Evolutionary conservation across 2,329 filamentous ascomycete species (phyloP).

Genomic region (Dothistroma septosporum): DNA sequence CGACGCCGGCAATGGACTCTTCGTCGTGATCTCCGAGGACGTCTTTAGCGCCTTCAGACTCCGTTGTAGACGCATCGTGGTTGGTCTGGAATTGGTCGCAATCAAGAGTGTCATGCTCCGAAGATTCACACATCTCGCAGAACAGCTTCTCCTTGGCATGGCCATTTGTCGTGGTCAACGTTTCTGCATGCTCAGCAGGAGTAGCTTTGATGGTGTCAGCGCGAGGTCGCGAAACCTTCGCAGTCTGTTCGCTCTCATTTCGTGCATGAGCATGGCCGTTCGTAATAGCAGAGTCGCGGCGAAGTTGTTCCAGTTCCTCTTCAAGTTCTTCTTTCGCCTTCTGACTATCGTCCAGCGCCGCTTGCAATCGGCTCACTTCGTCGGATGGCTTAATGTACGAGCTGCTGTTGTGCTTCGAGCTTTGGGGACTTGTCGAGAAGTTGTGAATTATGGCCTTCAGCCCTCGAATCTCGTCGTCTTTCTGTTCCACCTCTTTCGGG

Average conservation of each 20-base stretch:
- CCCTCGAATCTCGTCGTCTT: constrained; percentile 94
- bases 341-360: constrained; percentile 67
- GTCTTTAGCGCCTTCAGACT: constrained; percentile 14
- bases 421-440: constrained; percentile 67
- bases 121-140: constrained; percentile 94
- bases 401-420: constrained; percentile 25
- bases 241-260: constrained; percentile 32
- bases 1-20: constrained; percentile 8
- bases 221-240: constrained; percentile 36
- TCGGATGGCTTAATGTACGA: constrained; percentile 34
- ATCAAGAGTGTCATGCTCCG: constrained; percentile 87
- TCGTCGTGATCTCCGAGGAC: constrained; percentile 12
- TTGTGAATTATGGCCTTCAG: constrained; percentile 98
- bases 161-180: background rate
- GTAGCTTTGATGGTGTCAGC: constrained; percentile 61
- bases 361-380: constrained; percentile 55
- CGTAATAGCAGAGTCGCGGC: constrained; percentile 39
- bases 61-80: constrained; percentile 12
- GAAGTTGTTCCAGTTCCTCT: constrained; percentile 71
- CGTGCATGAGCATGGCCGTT: constrained; percentile 30
- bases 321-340: constrained; percentile 79
- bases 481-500: constrained; percentile 79
- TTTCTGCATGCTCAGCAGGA: constrained; percentile 53
- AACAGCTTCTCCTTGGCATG: constrained; percentile 49
- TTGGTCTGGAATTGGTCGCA: constrained; percentile 56